These are phyloP conservation scores for Raddia distichophylla DNA, from an alignment of 176 grass and related monocot species.

Conservation along the genomic window DNA sequence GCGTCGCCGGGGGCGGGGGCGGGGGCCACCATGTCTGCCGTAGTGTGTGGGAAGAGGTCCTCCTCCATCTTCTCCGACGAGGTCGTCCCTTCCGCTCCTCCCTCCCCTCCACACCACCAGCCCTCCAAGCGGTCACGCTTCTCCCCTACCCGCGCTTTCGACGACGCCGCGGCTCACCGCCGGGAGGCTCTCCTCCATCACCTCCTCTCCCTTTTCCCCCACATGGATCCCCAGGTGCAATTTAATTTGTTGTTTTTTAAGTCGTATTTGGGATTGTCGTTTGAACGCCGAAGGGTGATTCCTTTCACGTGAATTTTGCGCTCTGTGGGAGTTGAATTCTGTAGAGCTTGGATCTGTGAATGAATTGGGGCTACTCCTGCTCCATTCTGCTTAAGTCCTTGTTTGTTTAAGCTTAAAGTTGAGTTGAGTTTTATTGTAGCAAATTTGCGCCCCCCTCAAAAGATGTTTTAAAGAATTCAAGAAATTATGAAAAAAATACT, in stretches of 20 bases:
- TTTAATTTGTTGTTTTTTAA: background rate
- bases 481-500: no score
- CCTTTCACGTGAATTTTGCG: background rate
- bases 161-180: slow-evolving; percentile 37
- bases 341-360: background rate
- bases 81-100: slow-evolving; percentile 59
- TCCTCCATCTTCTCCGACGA: slow-evolving; percentile 88
- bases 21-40: slow-evolving; percentile 87
- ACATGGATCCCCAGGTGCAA: slow-evolving; percentile 81
- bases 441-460: no score
- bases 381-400: background rate
- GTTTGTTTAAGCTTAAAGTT: no score
- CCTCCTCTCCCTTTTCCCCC: slow-evolving; percentile 61
- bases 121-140: slow-evolving; percentile 75
- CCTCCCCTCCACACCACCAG: slow-evolving; percentile 49
- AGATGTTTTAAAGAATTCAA: no score
- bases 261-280: background rate
- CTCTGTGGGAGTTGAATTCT: background rate
- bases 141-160: slow-evolving; percentile 53
- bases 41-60: slow-evolving; percentile 98
- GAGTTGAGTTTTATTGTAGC: no score
- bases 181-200: slow-evolving; percentile 53
- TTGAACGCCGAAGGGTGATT: background rate
- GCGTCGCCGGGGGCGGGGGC: background rate
- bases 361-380: background rate